phyloP scores from a whole-genome alignment of 1,284 basidiomycete genomes.

The Fistulinella cinereoalba region DNA sequence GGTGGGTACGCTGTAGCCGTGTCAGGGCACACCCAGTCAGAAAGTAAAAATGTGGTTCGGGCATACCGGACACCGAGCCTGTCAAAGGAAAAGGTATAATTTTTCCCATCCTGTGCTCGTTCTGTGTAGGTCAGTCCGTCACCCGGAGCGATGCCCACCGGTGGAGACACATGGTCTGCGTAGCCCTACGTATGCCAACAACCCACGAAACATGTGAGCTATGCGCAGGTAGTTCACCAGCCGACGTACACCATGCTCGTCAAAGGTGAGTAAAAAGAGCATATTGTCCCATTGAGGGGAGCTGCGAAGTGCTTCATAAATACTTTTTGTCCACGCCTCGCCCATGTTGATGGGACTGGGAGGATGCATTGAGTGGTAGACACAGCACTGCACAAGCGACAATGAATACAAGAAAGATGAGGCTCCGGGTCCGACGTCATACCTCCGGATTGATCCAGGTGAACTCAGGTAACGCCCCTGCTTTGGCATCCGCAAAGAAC shows the following conservation, averaged over 20 bases:
- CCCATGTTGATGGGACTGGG: constrained; percentile 27
- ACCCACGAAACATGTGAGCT: no score
- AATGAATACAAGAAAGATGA: neutral
- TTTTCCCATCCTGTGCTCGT: constrained; percentile 16
- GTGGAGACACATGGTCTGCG: constrained; percentile 26
- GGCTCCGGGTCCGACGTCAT: neutral
- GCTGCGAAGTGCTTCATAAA: constrained; percentile 24
- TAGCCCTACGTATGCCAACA: constrained; percentile 25
- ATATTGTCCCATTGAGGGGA: constrained; percentile 24
- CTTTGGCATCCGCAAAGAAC: constrained; percentile 23
- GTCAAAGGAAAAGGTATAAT: constrained; percentile 26
- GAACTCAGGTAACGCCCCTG: constrained; percentile 25
- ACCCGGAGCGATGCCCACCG: constrained; percentile 22
- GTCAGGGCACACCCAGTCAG: neutral
- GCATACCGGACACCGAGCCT: constrained; percentile 26
- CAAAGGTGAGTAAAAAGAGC: constrained; percentile 25
- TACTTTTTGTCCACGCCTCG: constrained; percentile 23
- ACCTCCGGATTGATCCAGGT: constrained; percentile 30
- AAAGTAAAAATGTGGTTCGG: neutral
- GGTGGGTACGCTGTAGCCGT: constrained; percentile 13
- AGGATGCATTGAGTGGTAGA: constrained; percentile 29
- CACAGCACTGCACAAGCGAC: constrained; percentile 16
- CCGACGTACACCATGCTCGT: constrained; percentile 24
- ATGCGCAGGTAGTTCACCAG: neutral
- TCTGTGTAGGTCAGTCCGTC: constrained; percentile 28